Evolutionary conservation across 495 filamentous ascomycete species (phyloP).

Genomic region (Parmelia sp.): DNA sequence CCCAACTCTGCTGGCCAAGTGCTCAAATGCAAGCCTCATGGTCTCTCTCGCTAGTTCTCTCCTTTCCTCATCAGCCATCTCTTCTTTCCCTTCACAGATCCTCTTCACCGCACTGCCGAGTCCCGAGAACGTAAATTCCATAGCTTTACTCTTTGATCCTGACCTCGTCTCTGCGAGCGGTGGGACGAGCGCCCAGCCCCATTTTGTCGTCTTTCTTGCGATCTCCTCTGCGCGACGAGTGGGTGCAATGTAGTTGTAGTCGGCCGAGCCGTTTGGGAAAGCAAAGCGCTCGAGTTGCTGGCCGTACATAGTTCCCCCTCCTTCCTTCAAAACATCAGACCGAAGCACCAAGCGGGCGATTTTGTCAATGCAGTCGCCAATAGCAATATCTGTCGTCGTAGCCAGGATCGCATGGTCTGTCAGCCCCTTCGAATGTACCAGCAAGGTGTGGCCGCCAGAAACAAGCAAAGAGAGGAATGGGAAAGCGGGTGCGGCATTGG

Average conservation of each 20-base stretch:
- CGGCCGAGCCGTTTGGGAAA: constrained; percentile 50
- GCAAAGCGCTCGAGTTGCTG: constrained; percentile 68
- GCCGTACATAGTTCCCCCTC: constrained; percentile 67
- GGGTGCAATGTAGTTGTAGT: constrained; percentile 53
- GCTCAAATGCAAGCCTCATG: constrained; percentile 83
- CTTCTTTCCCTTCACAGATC: constrained; percentile 34
- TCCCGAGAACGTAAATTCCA: constrained; percentile 62
- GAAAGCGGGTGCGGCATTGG: constrained; percentile 41
- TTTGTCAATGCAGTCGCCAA: constrained; percentile 85
- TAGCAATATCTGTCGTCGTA: constrained; percentile 62
- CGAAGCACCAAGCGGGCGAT: constrained; percentile 69
- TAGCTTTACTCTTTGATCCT: constrained; percentile 26
- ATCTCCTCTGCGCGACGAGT: constrained; percentile 48
- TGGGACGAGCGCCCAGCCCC: constrained; percentile 52
- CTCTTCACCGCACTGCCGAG: constrained; percentile 49
- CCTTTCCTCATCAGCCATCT: constrained; percentile 44
- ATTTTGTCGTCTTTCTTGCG: constrained; percentile 35
- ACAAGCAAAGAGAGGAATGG: constrained; percentile 88
- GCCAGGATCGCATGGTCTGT: constrained; percentile 67
- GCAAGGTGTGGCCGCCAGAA: constrained; percentile 85
- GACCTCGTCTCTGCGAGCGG: constrained; percentile 47
- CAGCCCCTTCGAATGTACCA: constrained; percentile 63
- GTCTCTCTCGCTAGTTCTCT: constrained; percentile 57
- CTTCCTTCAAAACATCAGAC: constrained; percentile 34
- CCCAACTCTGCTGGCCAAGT: constrained; percentile 66